phyloP scores from a whole-genome alignment of 2,329 filamentous ascomycete genomes.

The Stagonosporopsis cucurbitacearum region DNA sequence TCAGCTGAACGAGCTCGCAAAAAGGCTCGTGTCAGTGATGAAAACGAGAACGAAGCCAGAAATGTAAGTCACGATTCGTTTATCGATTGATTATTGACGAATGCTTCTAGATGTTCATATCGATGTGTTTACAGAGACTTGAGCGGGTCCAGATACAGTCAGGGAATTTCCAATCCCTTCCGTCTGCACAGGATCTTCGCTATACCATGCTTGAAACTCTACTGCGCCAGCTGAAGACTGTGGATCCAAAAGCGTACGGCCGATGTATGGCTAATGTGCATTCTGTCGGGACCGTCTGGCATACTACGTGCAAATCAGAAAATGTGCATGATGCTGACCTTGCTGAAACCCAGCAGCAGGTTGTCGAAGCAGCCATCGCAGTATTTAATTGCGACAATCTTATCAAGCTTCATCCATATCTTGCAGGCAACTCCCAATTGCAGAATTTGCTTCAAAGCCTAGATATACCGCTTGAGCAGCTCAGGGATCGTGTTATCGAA shows the following conservation, averaged over 20 bases:
- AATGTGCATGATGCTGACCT: background rate
- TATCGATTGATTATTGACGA: background rate
- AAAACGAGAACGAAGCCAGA: background rate
- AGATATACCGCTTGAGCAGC: background rate
- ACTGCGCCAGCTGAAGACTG: background rate
- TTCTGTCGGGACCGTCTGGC: background rate
- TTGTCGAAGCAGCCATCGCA: background rate
- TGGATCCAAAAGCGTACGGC: background rate
- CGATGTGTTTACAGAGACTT: background rate
- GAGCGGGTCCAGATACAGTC: background rate
- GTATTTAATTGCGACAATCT: background rate
- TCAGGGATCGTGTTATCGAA: background rate
- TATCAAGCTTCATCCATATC: background rate
- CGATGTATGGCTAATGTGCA: background rate
- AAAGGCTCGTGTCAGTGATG: background rate
- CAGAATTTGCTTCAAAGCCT: background rate
- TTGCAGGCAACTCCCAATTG: background rate
- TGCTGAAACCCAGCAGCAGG: background rate
- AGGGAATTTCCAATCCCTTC: background rate
- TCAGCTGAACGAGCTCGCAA: background rate
- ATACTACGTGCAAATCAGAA: background rate
- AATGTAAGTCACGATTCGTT: background rate
- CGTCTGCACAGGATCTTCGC: background rate
- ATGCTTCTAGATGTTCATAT: background rate
- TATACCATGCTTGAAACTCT: background rate